Conservation (phyloP, 2,329 filamentous ascomycete genomes). For the Xylaria sp. region DNA sequence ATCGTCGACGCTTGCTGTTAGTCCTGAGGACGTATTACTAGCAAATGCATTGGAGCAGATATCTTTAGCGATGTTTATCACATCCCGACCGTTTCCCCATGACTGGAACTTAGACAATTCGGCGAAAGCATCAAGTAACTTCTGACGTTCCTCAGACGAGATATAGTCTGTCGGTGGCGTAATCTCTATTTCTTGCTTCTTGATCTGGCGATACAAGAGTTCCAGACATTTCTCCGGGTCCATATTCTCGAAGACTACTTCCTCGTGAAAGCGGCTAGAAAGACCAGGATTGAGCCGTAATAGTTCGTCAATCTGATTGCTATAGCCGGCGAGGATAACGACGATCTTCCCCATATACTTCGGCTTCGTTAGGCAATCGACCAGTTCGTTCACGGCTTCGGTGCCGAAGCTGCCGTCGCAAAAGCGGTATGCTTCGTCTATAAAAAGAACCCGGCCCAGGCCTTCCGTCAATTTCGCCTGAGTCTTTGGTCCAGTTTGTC, state of each 20-base stretch:
- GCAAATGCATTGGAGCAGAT: slow-evolving; percentile 25
- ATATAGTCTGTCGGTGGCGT: background rate
- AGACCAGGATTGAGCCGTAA: slow-evolving; percentile 71
- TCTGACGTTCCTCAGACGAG: background rate
- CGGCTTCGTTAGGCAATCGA: slow-evolving; percentile 63
- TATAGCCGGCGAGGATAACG: slow-evolving; percentile 76
- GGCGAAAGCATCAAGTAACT: background rate
- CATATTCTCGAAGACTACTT: slow-evolving; percentile 56
- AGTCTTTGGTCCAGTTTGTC: slow-evolving; percentile 70
- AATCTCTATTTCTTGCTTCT: slow-evolving; percentile 17
- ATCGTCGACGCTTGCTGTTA: slow-evolving; percentile 14
- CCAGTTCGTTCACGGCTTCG: slow-evolving; percentile 65
- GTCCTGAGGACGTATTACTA: slow-evolving; percentile 12
- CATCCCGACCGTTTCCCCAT: slow-evolving; percentile 9
- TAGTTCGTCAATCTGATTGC: slow-evolving; percentile 71
- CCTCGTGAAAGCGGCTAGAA: slow-evolving; percentile 71
- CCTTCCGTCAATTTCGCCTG: slow-evolving; percentile 62
- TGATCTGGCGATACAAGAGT: slow-evolving; percentile 53
- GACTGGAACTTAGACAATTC: background rate
- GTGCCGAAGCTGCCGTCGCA: slow-evolving; percentile 66
- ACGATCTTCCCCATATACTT: slow-evolving; percentile 69
- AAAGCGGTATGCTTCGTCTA: slow-evolving; percentile 78
- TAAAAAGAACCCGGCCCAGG: slow-evolving; percentile 74
- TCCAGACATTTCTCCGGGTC: slow-evolving; percentile 55
- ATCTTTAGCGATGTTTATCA: slow-evolving; percentile 15